Evolutionary conservation across 208 protist species (phyloP), one percentile per base, ranked within the genome.

Genomic region (Wallacemonas sp.): DNA sequence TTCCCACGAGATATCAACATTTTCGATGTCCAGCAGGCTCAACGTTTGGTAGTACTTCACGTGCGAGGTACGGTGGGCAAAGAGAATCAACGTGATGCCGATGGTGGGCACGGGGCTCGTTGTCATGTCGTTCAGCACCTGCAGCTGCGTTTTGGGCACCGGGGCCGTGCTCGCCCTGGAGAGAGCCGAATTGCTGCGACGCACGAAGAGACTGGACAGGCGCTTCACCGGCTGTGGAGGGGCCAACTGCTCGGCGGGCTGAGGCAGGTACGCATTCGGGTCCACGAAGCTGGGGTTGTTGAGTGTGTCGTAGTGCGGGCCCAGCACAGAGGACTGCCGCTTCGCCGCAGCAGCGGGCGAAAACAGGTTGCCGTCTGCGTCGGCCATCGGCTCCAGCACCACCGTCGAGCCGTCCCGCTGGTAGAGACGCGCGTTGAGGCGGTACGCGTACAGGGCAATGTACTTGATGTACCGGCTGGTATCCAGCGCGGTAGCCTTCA

Each of bases 401-500:
- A 60, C 53, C 19, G 78, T 67, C n/a, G 36, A 34, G 15, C 63
- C 53, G 19, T 72, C 63, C 5, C 62, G 48, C 29, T 78, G 71
- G 21, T 73, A 61, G 34, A 79, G 60, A 0, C 68, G 65, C 26
- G 69, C 45, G n/a, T 44, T 52, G 39, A 21, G 21, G 9, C 76
- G 73, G 37, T 88, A 83, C 1, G 89, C 83, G 66, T 87, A 91
- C n/a, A 95, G 75, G 3, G 86, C 82, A 4, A 95, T 55, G 61
- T 85, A 95, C 78, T 95, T 92, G 15, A 91, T 83, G 59, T 95
- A 95, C 3, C 84, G 78, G 17, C 58, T 85, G 82, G 84, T 93
- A 63, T 92, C 83, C 21, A 91, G 46, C 19, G 58, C 36, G 0
- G 75, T 32, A 3, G 15, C 22, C 2, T 38, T 46, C 21, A 92